These are phyloP conservation scores for Zoysia pacifica DNA, from an alignment of 176 grass and related monocot species.

Conservation along the genomic window DNA sequence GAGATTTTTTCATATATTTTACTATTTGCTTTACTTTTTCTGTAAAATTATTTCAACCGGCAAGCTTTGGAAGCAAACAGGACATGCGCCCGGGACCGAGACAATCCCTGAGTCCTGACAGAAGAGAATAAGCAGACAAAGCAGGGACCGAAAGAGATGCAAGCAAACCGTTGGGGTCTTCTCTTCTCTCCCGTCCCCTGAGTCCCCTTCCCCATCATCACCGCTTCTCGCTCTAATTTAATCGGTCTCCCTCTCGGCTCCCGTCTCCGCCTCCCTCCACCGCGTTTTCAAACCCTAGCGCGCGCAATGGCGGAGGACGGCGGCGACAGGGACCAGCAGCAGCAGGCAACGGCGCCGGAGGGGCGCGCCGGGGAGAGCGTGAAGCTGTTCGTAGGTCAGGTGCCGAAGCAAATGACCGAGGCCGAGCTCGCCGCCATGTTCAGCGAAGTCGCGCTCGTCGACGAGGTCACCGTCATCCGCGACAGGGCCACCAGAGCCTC, in stretches of 20 bases:
- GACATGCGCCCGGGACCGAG: neutral
- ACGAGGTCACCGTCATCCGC: slow-evolving; percentile 93
- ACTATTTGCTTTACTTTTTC: neutral
- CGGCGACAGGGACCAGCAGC: slow-evolving; percentile 43
- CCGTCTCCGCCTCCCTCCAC: slow-evolving; percentile 27
- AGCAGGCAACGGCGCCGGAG: neutral
- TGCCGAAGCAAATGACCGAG: slow-evolving; percentile 74
- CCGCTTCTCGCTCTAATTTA: slow-evolving; percentile 10
- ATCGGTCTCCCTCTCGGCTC: neutral
- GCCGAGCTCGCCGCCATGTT: slow-evolving; percentile 71
- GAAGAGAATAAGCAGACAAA: slow-evolving; percentile 3
- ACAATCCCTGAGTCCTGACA: slow-evolving; percentile 13
- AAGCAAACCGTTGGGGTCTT: slow-evolving; percentile 20
- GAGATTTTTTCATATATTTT: no score
- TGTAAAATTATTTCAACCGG: neutral
- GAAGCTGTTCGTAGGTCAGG: slow-evolving; percentile 85
- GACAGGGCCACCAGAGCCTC: slow-evolving; percentile 85
- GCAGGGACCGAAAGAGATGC: neutral
- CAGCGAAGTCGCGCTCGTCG: slow-evolving; percentile 66
- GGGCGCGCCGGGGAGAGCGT: slow-evolving; percentile 57
- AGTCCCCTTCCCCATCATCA: neutral
- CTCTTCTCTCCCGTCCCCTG: neutral
- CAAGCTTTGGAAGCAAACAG: neutral
- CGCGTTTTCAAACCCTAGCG: neutral
- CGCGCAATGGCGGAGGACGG: slow-evolving; percentile 60